Conservation (phyloP, 495 filamentous ascomycete species). For the Penicillium canescens region DNA sequence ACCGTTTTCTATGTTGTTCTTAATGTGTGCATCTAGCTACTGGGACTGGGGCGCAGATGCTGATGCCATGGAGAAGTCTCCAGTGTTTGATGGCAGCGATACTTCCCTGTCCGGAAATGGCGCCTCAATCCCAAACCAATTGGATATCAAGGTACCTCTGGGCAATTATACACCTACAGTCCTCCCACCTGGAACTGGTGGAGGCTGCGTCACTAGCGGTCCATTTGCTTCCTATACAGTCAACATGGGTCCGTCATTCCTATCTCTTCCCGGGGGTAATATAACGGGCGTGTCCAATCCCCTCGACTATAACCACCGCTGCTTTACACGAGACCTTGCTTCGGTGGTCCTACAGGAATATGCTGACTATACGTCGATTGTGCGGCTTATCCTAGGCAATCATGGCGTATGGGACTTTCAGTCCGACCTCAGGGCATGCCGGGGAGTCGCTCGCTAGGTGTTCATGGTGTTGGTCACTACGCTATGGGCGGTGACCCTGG, state of each 20-base stretch:
- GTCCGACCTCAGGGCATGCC: conserved; percentile 50
- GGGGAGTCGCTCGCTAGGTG: conserved; percentile 44
- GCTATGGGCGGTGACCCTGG: conserved; percentile 58
- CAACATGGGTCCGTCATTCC: conserved; percentile 50
- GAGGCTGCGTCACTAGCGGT: conserved; percentile 60
- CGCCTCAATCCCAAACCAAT: conserved; percentile 35
- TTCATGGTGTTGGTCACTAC: conserved; percentile 64
- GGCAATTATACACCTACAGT: conserved; percentile 19
- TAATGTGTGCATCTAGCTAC: conserved; percentile 30
- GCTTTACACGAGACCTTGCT: conserved; percentile 65
- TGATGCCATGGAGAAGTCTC: conserved; percentile 48
- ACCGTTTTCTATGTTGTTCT: not conserved
- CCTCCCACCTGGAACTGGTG: conserved; percentile 53
- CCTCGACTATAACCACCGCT: conserved; percentile 56
- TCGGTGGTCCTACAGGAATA: conserved; percentile 39
- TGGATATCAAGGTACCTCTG: conserved; percentile 15
- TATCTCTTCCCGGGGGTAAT: conserved; percentile 25
- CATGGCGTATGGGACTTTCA: conserved; percentile 50
- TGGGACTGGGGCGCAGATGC: conserved; percentile 64
- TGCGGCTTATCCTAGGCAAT: conserved; percentile 42
- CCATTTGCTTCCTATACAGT: conserved; percentile 51
- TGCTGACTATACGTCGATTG: conserved; percentile 49
- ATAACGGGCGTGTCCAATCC: conserved; percentile 14
- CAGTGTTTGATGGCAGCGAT: conserved; percentile 60
- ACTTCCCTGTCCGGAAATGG: conserved; percentile 63